Evolutionary conservation across 2,329 filamentous ascomycete species (phyloP).

Genomic region (Nemania serpens): DNA sequence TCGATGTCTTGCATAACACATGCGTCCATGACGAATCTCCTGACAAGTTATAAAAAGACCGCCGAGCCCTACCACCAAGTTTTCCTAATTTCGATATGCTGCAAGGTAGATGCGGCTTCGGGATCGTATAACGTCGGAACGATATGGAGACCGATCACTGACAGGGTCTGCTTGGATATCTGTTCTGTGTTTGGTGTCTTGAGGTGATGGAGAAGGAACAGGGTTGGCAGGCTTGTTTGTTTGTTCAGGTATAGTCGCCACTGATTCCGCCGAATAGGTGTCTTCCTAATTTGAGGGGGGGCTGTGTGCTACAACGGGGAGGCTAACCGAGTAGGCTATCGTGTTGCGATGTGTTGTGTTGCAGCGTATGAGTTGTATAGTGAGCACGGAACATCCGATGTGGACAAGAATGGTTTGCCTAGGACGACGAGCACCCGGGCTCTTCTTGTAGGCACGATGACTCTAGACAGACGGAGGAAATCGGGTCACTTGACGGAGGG

Average conservation of each 20-base stretch:
- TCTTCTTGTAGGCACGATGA: constrained; percentile 29
- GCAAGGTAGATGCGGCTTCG: constrained; percentile 6
- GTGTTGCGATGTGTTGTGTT: constrained; percentile 7
- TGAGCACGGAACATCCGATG: constrained; percentile 15
- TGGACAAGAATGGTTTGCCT: constrained; percentile 14
- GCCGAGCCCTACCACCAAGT: constrained; percentile 31
- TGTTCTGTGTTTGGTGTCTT: constrained; percentile 5
- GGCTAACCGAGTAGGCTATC: constrained; percentile 5
- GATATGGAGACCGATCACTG: constrained; percentile 11
- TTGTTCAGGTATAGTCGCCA: constrained; percentile 8
- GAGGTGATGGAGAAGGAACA: not conserved
- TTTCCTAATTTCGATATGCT: constrained; percentile 12
- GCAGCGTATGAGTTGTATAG: not conserved
- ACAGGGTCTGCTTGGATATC: constrained; percentile 1
- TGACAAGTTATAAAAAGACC: constrained; percentile 31
- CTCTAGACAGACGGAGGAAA: constrained; percentile 20
- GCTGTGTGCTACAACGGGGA: constrained; percentile 14
- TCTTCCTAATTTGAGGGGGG: constrained; percentile 6
- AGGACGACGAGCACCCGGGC: constrained; percentile 18
- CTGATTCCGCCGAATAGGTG: constrained; percentile 1
- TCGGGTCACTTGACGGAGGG: constrained; percentile 26
- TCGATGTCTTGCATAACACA: constrained; percentile 45
- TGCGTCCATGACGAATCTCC: constrained; percentile 43
- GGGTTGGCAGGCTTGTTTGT: not conserved
- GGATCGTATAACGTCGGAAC: constrained; percentile 12